A percentile compares a stretch with the other conserved stretches of the same genome.
phyloP scores from a whole-genome alignment of 2,329 filamentous ascomycete genomes.

The Phialophora expanda region DNA sequence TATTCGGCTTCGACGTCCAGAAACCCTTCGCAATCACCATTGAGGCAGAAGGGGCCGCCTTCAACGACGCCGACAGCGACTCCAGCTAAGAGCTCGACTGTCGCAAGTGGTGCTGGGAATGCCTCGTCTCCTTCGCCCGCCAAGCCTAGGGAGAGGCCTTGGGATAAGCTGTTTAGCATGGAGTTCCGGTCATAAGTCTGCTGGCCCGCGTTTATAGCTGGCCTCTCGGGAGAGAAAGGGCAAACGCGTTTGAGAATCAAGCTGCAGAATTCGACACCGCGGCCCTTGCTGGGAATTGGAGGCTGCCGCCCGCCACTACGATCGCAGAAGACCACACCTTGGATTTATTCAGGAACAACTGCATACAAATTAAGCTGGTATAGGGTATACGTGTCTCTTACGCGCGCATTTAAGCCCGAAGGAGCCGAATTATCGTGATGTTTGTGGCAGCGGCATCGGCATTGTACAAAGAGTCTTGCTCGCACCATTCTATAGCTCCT shows the following conservation, averaged over 20 bases:
- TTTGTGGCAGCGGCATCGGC: no score
- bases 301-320: neutral
- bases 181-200: slow-evolving; percentile 44
- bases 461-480: no score
- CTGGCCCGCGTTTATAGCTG: neutral
- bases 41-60: slow-evolving; percentile 21
- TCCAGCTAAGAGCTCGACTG: slow-evolving; percentile 20
- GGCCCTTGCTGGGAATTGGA: neutral
- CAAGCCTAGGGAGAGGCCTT: slow-evolving; percentile 40
- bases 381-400: neutral
- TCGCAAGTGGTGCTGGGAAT: slow-evolving; percentile 17
- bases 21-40: slow-evolving; percentile 28
- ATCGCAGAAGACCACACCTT: neutral
- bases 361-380: neutral
- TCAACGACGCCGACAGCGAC: slow-evolving; percentile 19
- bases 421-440: no score
- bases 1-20: slow-evolving; percentile 13
- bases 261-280: neutral
- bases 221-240: neutral
- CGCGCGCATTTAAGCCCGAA: neutral
- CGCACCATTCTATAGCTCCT: no score
- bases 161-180: slow-evolving; percentile 53
- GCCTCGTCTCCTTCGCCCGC: slow-evolving; percentile 38
- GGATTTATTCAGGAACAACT: neutral
- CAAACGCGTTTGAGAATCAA: neutral